phyloP scores from a whole-genome alignment of 352 stramenopile species.

The Phytophthora colocasiae region DNA sequence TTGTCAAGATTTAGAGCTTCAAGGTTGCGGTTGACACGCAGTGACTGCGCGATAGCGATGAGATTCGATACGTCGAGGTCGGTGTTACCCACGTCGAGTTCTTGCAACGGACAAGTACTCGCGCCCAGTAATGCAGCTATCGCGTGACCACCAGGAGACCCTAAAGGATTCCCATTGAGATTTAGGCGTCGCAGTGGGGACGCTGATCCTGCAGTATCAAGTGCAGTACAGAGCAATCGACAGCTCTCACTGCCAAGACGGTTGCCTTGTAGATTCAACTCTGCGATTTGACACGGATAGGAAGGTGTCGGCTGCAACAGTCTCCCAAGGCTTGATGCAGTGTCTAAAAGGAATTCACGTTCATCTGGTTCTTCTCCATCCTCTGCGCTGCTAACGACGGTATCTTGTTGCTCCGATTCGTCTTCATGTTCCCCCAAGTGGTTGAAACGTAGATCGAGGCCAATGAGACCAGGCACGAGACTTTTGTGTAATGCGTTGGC shows the following conservation, averaged over 20 bases:
- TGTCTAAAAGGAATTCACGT: slow-evolving; percentile 54
- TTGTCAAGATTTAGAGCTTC: slow-evolving; percentile 67
- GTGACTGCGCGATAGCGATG: slow-evolving; percentile 63
- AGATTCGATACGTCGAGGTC: slow-evolving; percentile 69
- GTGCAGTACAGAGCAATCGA: slow-evolving; percentile 57
- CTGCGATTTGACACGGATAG: slow-evolving; percentile 58
- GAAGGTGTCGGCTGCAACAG: slow-evolving; percentile 56
- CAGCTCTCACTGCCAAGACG: slow-evolving; percentile 64
- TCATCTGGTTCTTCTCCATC: slow-evolving; percentile 36
- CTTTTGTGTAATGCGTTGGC: slow-evolving; percentile 57
- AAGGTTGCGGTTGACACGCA: slow-evolving; percentile 54
- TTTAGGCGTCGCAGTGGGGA: slow-evolving; percentile 51
- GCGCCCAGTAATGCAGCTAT: slow-evolving; percentile 56
- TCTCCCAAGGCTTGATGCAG: slow-evolving; percentile 47
- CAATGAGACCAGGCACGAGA: slow-evolving; percentile 47
- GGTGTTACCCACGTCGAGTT: slow-evolving; percentile 66
- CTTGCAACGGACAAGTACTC: slow-evolving; percentile 42
- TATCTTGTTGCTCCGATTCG: slow-evolving; percentile 18
- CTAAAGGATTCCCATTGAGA: slow-evolving; percentile 62
- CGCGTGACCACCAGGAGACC: slow-evolving; percentile 52
- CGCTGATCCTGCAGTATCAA: slow-evolving; percentile 42
- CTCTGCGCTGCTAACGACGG: slow-evolving; percentile 26
- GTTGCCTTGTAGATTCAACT: slow-evolving; percentile 71
- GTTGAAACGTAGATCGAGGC: slow-evolving; percentile 64
- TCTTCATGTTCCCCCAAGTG: slow-evolving; percentile 53